A percentile compares a stretch with the other conserved stretches of the same genome.
phyloP scores from a whole-genome alignment of 1,284 basidiomycete species.

The Irpex sp. region DNA sequence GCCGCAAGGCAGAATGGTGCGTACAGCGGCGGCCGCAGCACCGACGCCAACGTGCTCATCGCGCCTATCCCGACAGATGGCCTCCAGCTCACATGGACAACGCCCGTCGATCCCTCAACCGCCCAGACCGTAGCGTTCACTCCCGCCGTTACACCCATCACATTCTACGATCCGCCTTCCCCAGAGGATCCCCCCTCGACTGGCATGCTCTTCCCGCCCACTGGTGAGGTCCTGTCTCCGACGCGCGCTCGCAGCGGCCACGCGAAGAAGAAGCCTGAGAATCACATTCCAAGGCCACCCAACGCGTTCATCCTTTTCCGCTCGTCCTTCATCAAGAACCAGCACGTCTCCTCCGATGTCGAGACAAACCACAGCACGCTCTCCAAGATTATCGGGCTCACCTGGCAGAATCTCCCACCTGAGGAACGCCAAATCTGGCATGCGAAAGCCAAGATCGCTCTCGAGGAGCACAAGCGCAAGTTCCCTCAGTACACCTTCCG shows the following conservation, averaged over 20 bases:
- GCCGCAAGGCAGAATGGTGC: slow-evolving; percentile 35
- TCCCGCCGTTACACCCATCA: slow-evolving; percentile 54
- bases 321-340: slow-evolving; percentile 79
- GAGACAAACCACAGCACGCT: slow-evolving; percentile 81
- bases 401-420: slow-evolving; percentile 68
- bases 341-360: slow-evolving; percentile 71
- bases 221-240: slow-evolving; percentile 23
- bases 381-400: slow-evolving; percentile 47
- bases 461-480: slow-evolving; percentile 63
- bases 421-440: slow-evolving; percentile 73
- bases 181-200: slow-evolving; percentile 27
- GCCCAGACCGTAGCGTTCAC: slow-evolving; percentile 50
- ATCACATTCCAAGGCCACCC: slow-evolving; percentile 87
- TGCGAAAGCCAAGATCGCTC: slow-evolving; percentile 56
- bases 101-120: slow-evolving; percentile 42
- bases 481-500: slow-evolving; percentile 72
- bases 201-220: slow-evolving; percentile 43
- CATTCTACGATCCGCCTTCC: slow-evolving; percentile 48
- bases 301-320: slow-evolving; percentile 97
- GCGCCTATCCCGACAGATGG: slow-evolving; percentile 25
- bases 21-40: slow-evolving; percentile 14
- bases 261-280: slow-evolving; percentile 62
- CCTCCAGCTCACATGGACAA: slow-evolving; percentile 49
- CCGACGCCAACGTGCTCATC: slow-evolving; percentile 3
- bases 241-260: slow-evolving; percentile 33